Base-by-base conservation (phyloP, 140 eudicot genomes). In the Senecio squalidus region DNA sequence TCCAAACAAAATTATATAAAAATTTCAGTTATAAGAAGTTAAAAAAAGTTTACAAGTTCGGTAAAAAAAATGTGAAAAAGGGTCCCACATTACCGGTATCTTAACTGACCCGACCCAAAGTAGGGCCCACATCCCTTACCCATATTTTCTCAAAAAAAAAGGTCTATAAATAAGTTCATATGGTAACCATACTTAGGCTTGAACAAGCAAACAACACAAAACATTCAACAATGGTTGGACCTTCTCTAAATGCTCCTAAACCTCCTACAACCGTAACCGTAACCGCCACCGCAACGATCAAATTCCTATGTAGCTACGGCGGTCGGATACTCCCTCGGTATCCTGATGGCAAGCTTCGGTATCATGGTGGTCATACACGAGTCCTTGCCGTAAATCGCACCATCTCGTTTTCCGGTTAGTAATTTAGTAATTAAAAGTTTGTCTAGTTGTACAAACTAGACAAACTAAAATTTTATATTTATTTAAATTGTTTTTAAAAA, bases 351-450 rank as follows among this genome's bases (percentile, higher is more conserved):
- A 74, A 60, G 33, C 75, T 83, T 20, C 66, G 91, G 51, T 83
- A 83, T 33, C 78, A 79, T n/a, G 91, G 91, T 4, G 91, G 91
- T 31, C 78, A 79, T 25, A 83, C 81, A 11, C 78, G 83, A 34
- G 72, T 83, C 40, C 75, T 83, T 5, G 64, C 81, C 26, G 83
- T 83, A 34, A 31, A 30, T 28, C 82, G 89, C 39, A 78, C 96
- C 71, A 60, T 86, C 46, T 72, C 94, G 2, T 83, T 78, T 27
- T 23, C 88, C 5, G 98, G 98, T 91, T 4, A 76, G n/a, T n/a
- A n/a, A n/a, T n/a, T n/a, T n/a, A n/a, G n/a, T n/a, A n/a, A n/a
- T n/a, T n/a, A n/a, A n/a, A n/a, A n/a, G n/a, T n/a, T n/a, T n/a
- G n/a, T n/a, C n/a, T n/a, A n/a, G n/a, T n/a, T n/a, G n/a, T n/a